Percentiles rank a stretch among this genome's conserved stretches.
phyloP scores from a whole-genome alignment of 108 stramenopile genomes.

The Seminavis robusta region DNA sequence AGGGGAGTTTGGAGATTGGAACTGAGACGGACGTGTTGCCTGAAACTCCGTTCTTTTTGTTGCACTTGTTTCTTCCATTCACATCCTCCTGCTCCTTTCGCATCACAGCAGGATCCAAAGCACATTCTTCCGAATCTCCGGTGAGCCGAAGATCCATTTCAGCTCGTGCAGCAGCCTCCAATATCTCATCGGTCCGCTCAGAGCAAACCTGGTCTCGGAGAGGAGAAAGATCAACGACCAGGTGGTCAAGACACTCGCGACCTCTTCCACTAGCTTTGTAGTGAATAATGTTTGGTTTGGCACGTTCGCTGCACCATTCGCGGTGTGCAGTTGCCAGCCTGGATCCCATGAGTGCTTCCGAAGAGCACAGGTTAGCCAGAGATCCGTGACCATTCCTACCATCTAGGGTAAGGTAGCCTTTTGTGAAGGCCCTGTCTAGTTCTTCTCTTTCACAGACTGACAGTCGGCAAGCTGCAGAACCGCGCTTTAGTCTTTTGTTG shows the following conservation, averaged over 20 bases:
- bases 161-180: neutral
- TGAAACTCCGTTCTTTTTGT: no score
- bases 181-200: no score
- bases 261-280: conserved; percentile 31
- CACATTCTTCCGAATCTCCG: conserved; percentile 2
- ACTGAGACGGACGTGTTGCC: neutral
- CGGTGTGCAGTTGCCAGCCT: conserved; percentile 43
- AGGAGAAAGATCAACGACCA: conserved; percentile 32
- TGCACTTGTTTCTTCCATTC: conserved; percentile 11
- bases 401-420: conserved; percentile 32
- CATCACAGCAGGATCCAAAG: neutral
- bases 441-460: conserved; percentile 17
- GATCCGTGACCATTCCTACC: no score
- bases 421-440: conserved; percentile 13
- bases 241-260: conserved; percentile 9
- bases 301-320: conserved; percentile 47
- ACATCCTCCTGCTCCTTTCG: conserved; percentile 10
- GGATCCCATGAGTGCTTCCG: conserved; percentile 35
- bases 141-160: neutral
- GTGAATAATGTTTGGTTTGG: conserved; percentile 26
- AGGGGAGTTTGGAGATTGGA: conserved; percentile 22
- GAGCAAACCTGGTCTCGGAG: no score
- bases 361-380: no score
- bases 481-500: neutral
- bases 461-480: conserved; percentile 13